Evolutionary conservation across 306 rosid species (phyloP).

Genomic region (Abrus pulchellus): DNA sequence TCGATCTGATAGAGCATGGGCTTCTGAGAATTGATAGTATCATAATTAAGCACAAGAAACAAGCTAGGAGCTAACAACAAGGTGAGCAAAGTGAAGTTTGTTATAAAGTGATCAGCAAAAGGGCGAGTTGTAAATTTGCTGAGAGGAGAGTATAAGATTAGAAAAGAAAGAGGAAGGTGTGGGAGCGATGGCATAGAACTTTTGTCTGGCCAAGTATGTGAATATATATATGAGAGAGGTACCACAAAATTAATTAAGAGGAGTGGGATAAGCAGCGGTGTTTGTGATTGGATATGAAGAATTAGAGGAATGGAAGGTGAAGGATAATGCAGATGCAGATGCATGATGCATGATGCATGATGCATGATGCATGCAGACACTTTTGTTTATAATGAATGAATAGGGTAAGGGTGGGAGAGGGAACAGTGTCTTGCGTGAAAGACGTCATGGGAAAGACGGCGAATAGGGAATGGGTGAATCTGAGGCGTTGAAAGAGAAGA

Average conservation of each 20-base stretch:
- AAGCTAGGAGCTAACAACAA: background rate
- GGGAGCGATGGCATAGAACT: background rate
- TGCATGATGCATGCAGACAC: background rate
- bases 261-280: background rate
- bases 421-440: conserved; percentile 56
- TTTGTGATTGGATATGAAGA: background rate
- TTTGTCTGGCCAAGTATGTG: background rate
- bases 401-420: conserved; percentile 29
- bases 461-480: conserved; percentile 49
- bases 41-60: background rate
- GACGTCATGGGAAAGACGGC: conserved; percentile 70
- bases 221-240: background rate
- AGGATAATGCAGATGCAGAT: background rate
- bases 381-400: background rate
- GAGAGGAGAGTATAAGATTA: background rate
- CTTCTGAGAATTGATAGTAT: conserved; percentile 33
- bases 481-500: background rate
- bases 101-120: background rate
- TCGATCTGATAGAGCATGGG: background rate
- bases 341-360: too few relatives aligned
- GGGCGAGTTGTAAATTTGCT: background rate
- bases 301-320: conserved; percentile 28
- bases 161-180: conserved; percentile 26
- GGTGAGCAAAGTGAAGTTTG: background rate
- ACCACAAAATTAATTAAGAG: background rate